Evolutionary conservation across 164 flowering plant genomes (phyloP).

Genomic region (Magnolia changhungtana): DNA sequence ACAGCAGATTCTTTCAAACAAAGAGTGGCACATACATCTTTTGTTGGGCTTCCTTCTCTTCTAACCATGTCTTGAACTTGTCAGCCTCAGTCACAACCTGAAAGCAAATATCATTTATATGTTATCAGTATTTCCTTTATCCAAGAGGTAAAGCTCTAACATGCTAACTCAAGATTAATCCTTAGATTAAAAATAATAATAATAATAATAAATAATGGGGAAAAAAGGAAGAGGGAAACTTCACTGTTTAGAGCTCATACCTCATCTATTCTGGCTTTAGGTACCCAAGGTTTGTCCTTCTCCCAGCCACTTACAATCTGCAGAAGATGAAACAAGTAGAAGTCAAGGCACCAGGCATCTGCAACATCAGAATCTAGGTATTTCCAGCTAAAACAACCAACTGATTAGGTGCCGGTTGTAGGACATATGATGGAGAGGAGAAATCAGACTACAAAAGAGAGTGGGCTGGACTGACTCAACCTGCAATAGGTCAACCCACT

Average conservation of each 20-base stretch:
- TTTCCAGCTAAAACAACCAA: background rate
- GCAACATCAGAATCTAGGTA: background rate
- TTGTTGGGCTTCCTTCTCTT: slow-evolving; percentile 80
- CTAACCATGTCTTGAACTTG: slow-evolving; percentile 71
- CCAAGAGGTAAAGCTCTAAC: background rate
- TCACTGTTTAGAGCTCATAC: slow-evolving; percentile 28
- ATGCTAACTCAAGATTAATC: background rate
- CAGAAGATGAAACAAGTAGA: slow-evolving; percentile 1
- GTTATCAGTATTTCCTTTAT: background rate
- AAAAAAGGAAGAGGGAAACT: background rate
- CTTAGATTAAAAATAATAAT: background rate
- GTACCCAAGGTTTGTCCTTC: slow-evolving; percentile 81
- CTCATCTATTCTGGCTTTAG: slow-evolving; percentile 76
- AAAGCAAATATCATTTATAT: slow-evolving; percentile 6
- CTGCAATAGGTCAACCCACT: no score
- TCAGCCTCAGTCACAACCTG: slow-evolving; percentile 67
- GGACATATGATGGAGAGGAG: background rate
- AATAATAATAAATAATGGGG: background rate
- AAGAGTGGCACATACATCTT: slow-evolving; percentile 49
- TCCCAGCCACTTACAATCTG: slow-evolving; percentile 84
- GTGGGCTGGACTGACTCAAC: no score
- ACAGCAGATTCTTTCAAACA: background rate
- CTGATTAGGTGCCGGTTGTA: background rate
- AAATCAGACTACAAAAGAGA: background rate
- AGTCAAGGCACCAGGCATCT: background rate